phyloP scores from a whole-genome alignment of 495 filamentous ascomycete species.

The Penicillium salamii region DNA sequence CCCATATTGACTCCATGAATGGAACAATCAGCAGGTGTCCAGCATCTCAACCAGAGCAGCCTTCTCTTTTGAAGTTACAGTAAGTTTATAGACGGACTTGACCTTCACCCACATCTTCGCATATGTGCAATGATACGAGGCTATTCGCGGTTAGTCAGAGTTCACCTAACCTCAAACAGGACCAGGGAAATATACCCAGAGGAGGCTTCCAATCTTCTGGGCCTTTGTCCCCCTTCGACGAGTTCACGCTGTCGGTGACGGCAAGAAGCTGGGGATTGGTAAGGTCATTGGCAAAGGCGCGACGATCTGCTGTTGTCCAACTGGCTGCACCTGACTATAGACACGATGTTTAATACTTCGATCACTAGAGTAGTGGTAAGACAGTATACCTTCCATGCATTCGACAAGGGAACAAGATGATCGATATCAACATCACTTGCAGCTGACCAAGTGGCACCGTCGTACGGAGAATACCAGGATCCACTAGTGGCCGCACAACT shows the following conservation, averaged over 20 bases:
- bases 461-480: conserved; percentile 63
- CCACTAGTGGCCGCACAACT: conserved; percentile 58
- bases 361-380: too few species aligned
- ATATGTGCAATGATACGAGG: conserved; percentile 71
- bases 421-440: conserved; percentile 71
- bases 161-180: neutral
- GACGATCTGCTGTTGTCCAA: conserved; percentile 60
- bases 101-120: conserved; percentile 68
- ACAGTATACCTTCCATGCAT: conserved; percentile 75
- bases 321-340: conserved; percentile 39
- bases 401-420: conserved; percentile 70
- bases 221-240: conserved; percentile 62
- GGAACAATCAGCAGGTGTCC: conserved; percentile 50
- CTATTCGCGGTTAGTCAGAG: conserved; percentile 17
- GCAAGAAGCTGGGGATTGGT: conserved; percentile 67
- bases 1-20: too few species aligned
- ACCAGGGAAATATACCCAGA: conserved; percentile 40
- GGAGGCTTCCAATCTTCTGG: conserved; percentile 76
- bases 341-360: too few species aligned
- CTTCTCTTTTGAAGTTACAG: conserved; percentile 61
- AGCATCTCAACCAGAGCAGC: conserved; percentile 62
- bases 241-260: conserved; percentile 73
- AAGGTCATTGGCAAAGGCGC: conserved; percentile 71
- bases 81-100: conserved; percentile 59
- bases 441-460: conserved; percentile 65